A percentile compares a stretch with the other conserved stretches of the same genome.
Conservation (phyloP, 495 filamentous ascomycete genomes). For the Aspergillus carlsbadensis region DNA sequence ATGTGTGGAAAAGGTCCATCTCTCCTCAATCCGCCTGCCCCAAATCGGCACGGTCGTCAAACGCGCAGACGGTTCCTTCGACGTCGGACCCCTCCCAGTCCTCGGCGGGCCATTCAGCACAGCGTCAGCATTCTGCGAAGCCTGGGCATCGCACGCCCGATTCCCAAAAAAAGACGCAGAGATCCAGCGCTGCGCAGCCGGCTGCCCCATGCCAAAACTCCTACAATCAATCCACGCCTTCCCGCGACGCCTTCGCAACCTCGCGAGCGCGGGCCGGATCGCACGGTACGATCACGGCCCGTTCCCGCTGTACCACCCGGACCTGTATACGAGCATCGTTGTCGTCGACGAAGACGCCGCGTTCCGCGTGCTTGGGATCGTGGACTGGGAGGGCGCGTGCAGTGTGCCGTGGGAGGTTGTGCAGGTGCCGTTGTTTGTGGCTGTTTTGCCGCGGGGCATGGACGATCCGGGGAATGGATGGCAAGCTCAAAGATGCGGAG, state of each 20-base stretch:
- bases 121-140: constrained; percentile 15
- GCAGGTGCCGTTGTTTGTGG: not conserved
- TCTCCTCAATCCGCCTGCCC: constrained; percentile 9
- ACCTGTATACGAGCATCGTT: constrained; percentile 37
- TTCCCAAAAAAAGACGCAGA: not conserved
- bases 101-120: constrained; percentile 13
- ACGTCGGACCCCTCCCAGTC: constrained; percentile 9
- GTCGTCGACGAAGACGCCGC: constrained; percentile 29
- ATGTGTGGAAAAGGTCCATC: constrained; percentile 4
- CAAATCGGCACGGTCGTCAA: constrained; percentile 12
- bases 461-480: not conserved
- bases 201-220: not conserved
- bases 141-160: constrained; percentile 12
- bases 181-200: not conserved
- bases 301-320: constrained; percentile 23
- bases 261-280: constrained; percentile 7
- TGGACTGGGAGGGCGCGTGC: constrained; percentile 36
- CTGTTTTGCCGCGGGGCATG: not conserved
- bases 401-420: constrained; percentile 25
- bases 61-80: constrained; percentile 4
- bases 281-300: constrained; percentile 1
- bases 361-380: constrained; percentile 29
- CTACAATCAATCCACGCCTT: not conserved
- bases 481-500: not conserved
- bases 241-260: not conserved